These are phyloP conservation scores for Eucalyptus melliodora DNA, from an alignment of 345 rosid species.

Conservation along the genomic window DNA sequence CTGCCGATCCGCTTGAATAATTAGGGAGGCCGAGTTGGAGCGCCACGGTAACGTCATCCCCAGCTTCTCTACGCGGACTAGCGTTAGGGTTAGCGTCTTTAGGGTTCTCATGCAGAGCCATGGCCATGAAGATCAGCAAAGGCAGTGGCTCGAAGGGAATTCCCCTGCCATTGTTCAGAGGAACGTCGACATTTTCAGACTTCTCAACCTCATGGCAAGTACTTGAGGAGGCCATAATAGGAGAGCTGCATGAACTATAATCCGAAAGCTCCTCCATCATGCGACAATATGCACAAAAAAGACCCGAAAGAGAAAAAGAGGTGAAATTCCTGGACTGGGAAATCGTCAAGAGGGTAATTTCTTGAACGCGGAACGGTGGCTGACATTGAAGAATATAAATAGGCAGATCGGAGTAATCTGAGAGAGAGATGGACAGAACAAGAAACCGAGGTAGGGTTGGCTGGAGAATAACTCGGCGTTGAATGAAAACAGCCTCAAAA, in stretches of 20 bases:
- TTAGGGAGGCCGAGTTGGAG: conserved; percentile 70
- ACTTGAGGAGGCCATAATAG: conserved; percentile 12
- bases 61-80: neutral
- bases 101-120: neutral
- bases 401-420: too few relatives aligned
- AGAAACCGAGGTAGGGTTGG: too few relatives aligned
- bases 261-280: too few relatives aligned
- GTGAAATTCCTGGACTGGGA: too few relatives aligned
- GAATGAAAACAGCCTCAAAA: too few relatives aligned
- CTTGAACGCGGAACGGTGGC: too few relatives aligned
- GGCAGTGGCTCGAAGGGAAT: conserved; percentile 5
- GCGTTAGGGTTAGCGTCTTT: neutral
- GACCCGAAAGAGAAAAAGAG: too few relatives aligned
- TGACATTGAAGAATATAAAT: too few relatives aligned
- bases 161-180: neutral
- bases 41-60: conserved; percentile 41
- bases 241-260: neutral
- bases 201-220: neutral
- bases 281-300: too few relatives aligned
- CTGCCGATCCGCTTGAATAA: neutral
- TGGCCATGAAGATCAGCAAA: conserved; percentile 5
- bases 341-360: too few relatives aligned
- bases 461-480: too few relatives aligned
- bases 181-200: neutral
- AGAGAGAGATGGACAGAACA: too few relatives aligned